Evolutionary conservation across 2,329 filamentous ascomycete species (phyloP).

Genomic region (Sclerotinia spermophila): DNA sequence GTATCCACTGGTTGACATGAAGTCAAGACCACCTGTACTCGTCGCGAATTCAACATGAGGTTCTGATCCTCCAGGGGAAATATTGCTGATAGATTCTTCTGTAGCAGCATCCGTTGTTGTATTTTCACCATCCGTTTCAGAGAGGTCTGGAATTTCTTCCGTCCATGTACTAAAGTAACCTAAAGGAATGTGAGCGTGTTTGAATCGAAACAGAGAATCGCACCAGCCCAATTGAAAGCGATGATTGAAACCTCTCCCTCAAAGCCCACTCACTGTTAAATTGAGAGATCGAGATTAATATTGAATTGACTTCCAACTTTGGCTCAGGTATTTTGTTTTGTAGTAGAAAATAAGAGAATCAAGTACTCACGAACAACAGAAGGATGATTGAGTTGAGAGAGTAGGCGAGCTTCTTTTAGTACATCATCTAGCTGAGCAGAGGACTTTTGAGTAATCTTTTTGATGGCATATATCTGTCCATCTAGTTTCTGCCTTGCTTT

Average conservation of each 20-base stretch:
- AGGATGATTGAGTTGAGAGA: constrained; percentile 91
- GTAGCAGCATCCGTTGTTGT: constrained; percentile 46
- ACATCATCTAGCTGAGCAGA: constrained; percentile 77
- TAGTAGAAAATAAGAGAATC: neutral
- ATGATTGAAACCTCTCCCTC: neutral
- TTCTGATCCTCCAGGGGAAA: constrained; percentile 31
- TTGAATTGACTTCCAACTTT: neutral
- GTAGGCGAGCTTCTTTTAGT: constrained; percentile 77
- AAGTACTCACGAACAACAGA: constrained; percentile 46
- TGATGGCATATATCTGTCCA: constrained; percentile 90
- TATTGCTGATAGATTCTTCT: constrained; percentile 29
- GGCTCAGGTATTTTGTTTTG: neutral
- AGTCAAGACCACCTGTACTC: constrained; percentile 82
- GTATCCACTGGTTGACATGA: constrained; percentile 82
- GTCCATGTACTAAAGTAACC: constrained; percentile 96
- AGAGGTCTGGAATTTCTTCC: constrained; percentile 60
- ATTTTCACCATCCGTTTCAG: constrained; percentile 53
- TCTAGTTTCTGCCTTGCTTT: constrained; percentile 94
- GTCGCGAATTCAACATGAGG: constrained; percentile 34
- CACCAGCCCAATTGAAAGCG: too few species aligned
- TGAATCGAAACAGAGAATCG: neutral
- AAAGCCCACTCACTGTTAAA: too few species aligned
- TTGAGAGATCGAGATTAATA: neutral
- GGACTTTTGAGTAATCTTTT: constrained; percentile 86
- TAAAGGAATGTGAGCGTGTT: constrained; percentile 44